Evolutionary conservation across 306 rosid species (phyloP).

Genomic region (Cucumis melo): DNA sequence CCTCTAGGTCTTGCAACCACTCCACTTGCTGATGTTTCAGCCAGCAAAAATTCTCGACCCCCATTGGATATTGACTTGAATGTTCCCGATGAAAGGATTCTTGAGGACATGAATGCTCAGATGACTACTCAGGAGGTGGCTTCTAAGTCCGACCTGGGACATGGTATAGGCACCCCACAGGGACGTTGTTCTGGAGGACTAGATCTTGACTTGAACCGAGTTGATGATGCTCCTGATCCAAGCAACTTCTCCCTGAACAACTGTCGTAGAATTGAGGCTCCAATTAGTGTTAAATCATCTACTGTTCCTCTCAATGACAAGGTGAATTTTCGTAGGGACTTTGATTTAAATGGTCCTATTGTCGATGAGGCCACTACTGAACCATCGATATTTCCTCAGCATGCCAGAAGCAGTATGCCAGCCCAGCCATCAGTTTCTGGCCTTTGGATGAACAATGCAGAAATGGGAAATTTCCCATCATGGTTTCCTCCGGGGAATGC

Average conservation of each 20-base stretch:
- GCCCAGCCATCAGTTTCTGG: slow-evolving; percentile 37
- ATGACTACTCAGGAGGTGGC: slow-evolving; percentile 6
- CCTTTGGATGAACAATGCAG: slow-evolving; percentile 32
- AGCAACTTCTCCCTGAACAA: slow-evolving; percentile 25
- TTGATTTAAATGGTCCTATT: slow-evolving; percentile 71
- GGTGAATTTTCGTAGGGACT: slow-evolving; percentile 28
- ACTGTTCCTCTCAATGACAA: slow-evolving; percentile 21
- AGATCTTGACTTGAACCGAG: slow-evolving; percentile 62
- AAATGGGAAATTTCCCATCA: slow-evolving; percentile 39
- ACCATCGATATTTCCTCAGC: slow-evolving; percentile 23
- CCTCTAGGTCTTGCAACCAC: slow-evolving; percentile 12
- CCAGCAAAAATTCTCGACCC: slow-evolving; percentile 28
- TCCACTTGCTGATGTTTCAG: slow-evolving; percentile 11
- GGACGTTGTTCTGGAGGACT: slow-evolving; percentile 37
- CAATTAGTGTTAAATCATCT: slow-evolving; percentile 16
- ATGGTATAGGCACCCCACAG: slow-evolving; percentile 15
- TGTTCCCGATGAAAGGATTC: slow-evolving; percentile 47
- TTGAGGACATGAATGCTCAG: slow-evolving; percentile 41
- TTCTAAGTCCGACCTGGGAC: slow-evolving; percentile 11
- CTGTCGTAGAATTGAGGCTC: slow-evolving; percentile 20
- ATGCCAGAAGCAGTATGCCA: slow-evolving; percentile 26
- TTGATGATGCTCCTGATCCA: slow-evolving; percentile 40
- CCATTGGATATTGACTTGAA: slow-evolving; percentile 56
- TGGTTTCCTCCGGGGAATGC: slow-evolving; percentile 58
- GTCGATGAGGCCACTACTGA: slow-evolving; percentile 36